Percentiles rank a stretch among this genome's conserved stretches.
Evolutionary conservation across 306 rosid species (phyloP).

Genomic region (Canavalia gladiata): DNA sequence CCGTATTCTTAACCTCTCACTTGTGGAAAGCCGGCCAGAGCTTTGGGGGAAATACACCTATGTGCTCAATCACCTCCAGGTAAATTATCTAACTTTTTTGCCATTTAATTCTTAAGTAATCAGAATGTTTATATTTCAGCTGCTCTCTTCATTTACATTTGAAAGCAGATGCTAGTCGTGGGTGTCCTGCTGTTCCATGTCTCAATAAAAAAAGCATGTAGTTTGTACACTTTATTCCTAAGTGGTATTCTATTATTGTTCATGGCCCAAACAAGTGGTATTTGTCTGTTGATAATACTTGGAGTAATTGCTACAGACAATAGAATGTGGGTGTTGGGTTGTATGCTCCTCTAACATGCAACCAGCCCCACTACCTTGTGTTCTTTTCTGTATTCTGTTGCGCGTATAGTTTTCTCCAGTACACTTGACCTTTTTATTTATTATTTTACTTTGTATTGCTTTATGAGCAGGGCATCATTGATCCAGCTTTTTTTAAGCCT

Average conservation of each 20-base stretch:
- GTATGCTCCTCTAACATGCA: neutral
- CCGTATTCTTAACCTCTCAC: conserved; percentile 85
- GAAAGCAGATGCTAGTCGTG: neutral
- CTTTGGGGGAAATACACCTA: conserved; percentile 98
- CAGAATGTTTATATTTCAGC: conserved; percentile 3
- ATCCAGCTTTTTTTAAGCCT: conserved; percentile 84
- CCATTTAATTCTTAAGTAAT: neutral
- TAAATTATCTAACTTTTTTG: conserved; percentile 44
- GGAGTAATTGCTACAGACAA: neutral
- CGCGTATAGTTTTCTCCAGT: neutral
- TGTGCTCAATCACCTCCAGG: conserved; percentile 98
- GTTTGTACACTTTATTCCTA: neutral
- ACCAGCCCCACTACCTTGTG: neutral
- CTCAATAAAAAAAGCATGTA: neutral
- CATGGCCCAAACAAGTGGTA: neutral
- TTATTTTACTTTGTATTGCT: conserved; percentile 3
- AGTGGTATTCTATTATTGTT: conserved; percentile 7
- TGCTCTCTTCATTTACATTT: conserved; percentile 12
- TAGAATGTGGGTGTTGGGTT: conserved; percentile 5
- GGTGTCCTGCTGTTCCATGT: neutral
- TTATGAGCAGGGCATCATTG: conserved; percentile 78
- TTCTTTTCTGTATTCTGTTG: neutral
- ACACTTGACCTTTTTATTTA: conserved; percentile 52
- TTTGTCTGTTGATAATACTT: no score
- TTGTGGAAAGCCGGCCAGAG: conserved; percentile 99